These are phyloP conservation scores for Eleusine indica DNA, from an alignment of 176 grass and related monocot genomes.

Conservation along the genomic window DNA sequence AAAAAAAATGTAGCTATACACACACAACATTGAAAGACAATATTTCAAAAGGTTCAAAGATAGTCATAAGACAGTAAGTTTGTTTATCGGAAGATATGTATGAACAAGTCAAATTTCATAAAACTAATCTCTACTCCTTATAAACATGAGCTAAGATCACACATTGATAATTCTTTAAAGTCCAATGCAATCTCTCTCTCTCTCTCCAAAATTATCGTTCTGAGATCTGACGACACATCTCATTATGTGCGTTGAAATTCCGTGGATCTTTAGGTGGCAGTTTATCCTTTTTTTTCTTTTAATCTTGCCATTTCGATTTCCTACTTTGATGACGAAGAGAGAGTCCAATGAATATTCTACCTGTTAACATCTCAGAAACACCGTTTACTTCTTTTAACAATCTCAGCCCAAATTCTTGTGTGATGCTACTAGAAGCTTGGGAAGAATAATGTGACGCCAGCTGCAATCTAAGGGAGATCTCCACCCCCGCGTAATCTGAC, in stretches of 20 bases:
- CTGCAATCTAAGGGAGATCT: constrained; percentile 29
- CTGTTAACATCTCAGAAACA: background rate
- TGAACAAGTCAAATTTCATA: too few species aligned
- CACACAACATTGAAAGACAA: too few species aligned
- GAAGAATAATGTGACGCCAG: constrained; percentile 24
- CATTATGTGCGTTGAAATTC: background rate
- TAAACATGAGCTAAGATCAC: too few species aligned
- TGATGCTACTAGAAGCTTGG: background rate
- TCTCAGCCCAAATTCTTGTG: background rate
- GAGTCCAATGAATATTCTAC: background rate
- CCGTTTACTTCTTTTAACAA: background rate
- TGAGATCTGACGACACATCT: background rate
- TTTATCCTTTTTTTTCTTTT: background rate
- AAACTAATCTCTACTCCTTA: too few species aligned
- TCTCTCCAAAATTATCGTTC: too few species aligned
- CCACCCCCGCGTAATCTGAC: constrained; percentile 4
- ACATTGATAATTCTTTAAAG: too few species aligned
- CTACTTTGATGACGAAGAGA: background rate
- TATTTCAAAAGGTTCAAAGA: too few species aligned
- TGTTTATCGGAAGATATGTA: too few species aligned
- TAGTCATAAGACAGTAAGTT: too few species aligned
- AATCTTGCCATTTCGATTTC: background rate
- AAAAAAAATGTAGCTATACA: too few species aligned
- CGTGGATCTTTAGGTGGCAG: background rate
- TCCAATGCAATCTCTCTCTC: too few species aligned